Evolutionary conservation across 192 early-diverging fungal species (phyloP).

Genomic region (Chytriomyces sp.): DNA sequence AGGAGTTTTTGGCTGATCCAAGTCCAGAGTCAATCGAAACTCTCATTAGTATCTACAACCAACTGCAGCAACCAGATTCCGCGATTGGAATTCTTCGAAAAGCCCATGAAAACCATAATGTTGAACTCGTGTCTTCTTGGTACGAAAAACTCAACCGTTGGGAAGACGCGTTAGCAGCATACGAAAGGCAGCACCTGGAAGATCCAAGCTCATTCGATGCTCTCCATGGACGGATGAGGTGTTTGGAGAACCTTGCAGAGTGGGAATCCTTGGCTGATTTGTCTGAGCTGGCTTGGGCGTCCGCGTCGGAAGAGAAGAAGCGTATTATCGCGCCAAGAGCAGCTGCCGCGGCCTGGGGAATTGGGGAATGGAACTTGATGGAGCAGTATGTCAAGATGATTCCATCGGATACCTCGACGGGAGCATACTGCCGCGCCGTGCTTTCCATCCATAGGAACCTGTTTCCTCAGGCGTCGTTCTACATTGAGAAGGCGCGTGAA

Average conservation of each 20-base stretch:
- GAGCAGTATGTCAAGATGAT: slow-evolving; percentile 76
- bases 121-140: slow-evolving; percentile 76
- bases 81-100: slow-evolving; percentile 84
- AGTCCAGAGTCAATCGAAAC: slow-evolving; percentile 67
- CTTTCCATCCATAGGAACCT: slow-evolving; percentile 73
- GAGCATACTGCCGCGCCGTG: slow-evolving; percentile 77
- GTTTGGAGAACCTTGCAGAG: slow-evolving; percentile 80
- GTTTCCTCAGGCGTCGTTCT: slow-evolving; percentile 64
- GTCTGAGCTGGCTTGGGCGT: slow-evolving; percentile 74
- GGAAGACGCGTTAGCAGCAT: slow-evolving; percentile 81
- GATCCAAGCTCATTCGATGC: slow-evolving; percentile 52
- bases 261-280: slow-evolving; percentile 77
- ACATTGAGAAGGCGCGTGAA: slow-evolving; percentile 74
- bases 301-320: slow-evolving; percentile 49
- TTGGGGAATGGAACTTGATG: slow-evolving; percentile 79
- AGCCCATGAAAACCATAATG: slow-evolving; percentile 67
- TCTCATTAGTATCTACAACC: slow-evolving; percentile 85
- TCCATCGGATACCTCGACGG: slow-evolving; percentile 66
- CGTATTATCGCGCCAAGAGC: slow-evolving; percentile 56
- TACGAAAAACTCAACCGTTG: slow-evolving; percentile 83
- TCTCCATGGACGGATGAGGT: slow-evolving; percentile 74
- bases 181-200: slow-evolving; percentile 63
- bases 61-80: slow-evolving; percentile 85
- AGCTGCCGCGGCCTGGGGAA: slow-evolving; percentile 82
- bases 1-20: slow-evolving; percentile 69